A percentile compares a stretch with the other conserved stretches of the same genome.
These are phyloP conservation scores for Bimuria novae-zelandiae DNA, from an alignment of 2,329 filamentous ascomycete species.

Conservation along the genomic window DNA sequence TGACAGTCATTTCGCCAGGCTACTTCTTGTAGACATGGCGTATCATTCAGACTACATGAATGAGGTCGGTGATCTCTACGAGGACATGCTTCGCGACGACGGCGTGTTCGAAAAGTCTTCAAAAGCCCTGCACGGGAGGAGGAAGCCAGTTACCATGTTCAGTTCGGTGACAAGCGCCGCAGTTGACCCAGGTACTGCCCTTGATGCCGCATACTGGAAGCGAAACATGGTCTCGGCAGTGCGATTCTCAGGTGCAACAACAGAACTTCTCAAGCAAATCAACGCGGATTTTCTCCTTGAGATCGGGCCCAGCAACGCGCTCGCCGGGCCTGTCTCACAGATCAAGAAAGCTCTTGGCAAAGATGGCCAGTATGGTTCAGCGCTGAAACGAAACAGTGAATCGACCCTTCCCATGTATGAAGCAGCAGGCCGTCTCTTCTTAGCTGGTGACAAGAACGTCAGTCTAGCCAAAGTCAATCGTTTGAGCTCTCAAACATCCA, in stretches of 20 bases:
- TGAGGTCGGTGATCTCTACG: conserved; percentile 11
- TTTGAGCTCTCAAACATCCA: neutral
- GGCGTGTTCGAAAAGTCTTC: neutral
- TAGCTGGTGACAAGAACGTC: conserved; percentile 38
- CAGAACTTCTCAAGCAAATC: neutral
- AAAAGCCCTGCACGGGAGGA: neutral
- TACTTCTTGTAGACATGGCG: conserved; percentile 17
- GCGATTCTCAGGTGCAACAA: conserved; percentile 3
- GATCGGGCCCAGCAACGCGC: conserved; percentile 13
- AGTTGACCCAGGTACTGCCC: neutral
- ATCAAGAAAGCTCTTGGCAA: conserved; percentile 9
- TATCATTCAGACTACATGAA: conserved; percentile 22
- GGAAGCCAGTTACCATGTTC: conserved; percentile 8
- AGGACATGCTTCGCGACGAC: neutral
- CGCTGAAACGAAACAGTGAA: conserved; percentile 1
- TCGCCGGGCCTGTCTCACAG: conserved; percentile 13
- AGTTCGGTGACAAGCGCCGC: conserved; percentile 1
- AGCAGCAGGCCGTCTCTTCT: conserved; percentile 32
- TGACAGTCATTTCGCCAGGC: conserved; percentile 16
- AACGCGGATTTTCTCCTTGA: conserved; percentile 10
- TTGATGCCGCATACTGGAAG: conserved; percentile 13
- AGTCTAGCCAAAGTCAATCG: neutral
- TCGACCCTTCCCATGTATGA: neutral
- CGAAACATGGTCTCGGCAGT: conserved; percentile 18
- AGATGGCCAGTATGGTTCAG: neutral